Percentiles rank a stretch among this genome's conserved stretches.
Evolutionary conservation across 164 flowering plant genomes (phyloP).

Genomic region (Vitis rotundifolia): DNA sequence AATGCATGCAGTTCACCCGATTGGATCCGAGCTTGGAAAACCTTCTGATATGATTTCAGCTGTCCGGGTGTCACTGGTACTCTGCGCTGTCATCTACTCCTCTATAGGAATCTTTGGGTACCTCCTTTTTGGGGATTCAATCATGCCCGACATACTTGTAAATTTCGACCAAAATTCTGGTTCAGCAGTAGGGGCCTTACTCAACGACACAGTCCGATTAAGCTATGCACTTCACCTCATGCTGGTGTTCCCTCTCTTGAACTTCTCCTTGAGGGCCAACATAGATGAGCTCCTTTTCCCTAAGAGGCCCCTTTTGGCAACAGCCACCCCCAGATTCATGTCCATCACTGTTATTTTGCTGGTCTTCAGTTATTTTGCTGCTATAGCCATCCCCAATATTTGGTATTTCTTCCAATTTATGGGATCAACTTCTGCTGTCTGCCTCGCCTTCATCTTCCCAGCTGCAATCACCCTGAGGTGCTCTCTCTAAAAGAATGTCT

Average conservation of each 20-base stretch:
- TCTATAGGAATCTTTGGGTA: slow-evolving; percentile 76
- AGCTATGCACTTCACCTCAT: slow-evolving; percentile 89
- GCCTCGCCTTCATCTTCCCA: slow-evolving; percentile 83
- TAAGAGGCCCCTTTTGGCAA: slow-evolving; percentile 35
- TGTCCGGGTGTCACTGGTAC: slow-evolving; percentile 55
- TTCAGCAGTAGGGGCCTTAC: slow-evolving; percentile 40
- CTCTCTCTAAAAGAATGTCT: neutral
- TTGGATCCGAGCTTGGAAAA: slow-evolving; percentile 57
- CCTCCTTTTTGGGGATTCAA: slow-evolving; percentile 80
- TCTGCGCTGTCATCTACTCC: slow-evolving; percentile 70
- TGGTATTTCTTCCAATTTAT: slow-evolving; percentile 90
- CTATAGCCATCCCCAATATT: slow-evolving; percentile 74
- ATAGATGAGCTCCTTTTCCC: slow-evolving; percentile 75
- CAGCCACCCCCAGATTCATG: slow-evolving; percentile 45
- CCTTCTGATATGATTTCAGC: slow-evolving; percentile 63
- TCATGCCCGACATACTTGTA: slow-evolving; percentile 67
- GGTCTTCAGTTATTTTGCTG: slow-evolving; percentile 47
- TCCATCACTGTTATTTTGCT: slow-evolving; percentile 46
- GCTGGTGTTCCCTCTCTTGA: slow-evolving; percentile 83
- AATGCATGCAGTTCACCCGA: slow-evolving; percentile 77
- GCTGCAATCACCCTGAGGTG: slow-evolving; percentile 86
- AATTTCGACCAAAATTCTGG: slow-evolving; percentile 63
- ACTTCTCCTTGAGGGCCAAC: slow-evolving; percentile 71
- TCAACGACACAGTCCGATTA: slow-evolving; percentile 63
- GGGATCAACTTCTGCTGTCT: slow-evolving; percentile 78